A percentile compares a stretch with the other conserved stretches of the same genome.
These are phyloP conservation scores for Nelumbo lutea DNA, from an alignment of 164 flowering plant genomes.

Conservation along the genomic window DNA sequence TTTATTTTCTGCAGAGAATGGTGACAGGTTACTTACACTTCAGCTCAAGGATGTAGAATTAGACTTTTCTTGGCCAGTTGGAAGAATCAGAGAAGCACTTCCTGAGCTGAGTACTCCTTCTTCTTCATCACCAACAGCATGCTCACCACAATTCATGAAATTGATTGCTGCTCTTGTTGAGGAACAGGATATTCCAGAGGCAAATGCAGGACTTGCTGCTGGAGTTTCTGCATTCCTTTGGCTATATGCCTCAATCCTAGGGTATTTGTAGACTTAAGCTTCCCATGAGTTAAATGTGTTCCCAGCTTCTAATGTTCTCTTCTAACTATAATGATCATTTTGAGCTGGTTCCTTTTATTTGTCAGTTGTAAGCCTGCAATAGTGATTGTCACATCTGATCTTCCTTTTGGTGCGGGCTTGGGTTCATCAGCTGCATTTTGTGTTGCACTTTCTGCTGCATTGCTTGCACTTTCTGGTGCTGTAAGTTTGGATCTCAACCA, in stretches of 20 bases:
- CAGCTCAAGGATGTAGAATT: slow-evolving; percentile 62
- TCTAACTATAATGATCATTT: not conserved
- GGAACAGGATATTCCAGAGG: slow-evolving; percentile 74
- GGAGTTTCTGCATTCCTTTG: slow-evolving; percentile 83
- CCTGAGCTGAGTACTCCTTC: slow-evolving; percentile 25
- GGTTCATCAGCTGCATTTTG: slow-evolving; percentile 97
- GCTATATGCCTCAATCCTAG: slow-evolving; percentile 69
- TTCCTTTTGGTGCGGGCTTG: slow-evolving; percentile 89
- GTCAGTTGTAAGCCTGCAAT: slow-evolving; percentile 77
- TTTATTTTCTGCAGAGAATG: slow-evolving; percentile 33
- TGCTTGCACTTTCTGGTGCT: slow-evolving; percentile 56
- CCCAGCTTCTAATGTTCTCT: not conserved
- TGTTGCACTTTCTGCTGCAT: slow-evolving; percentile 80
- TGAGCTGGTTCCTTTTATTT: slow-evolving; percentile 1
- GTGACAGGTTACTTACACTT: slow-evolving; percentile 46
- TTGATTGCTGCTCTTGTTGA: slow-evolving; percentile 50
- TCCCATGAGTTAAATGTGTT: not conserved
- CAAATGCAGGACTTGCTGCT: slow-evolving; percentile 63
- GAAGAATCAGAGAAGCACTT: slow-evolving; percentile 46
- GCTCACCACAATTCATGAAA: slow-evolving; percentile 42
- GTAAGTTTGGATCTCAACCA: slow-evolving; percentile 37
- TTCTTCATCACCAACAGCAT: slow-evolving; percentile 43
- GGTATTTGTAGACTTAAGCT: slow-evolving; percentile 32
- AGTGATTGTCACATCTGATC: slow-evolving; percentile 68
- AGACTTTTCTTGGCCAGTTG: slow-evolving; percentile 77